Evolutionary conservation across 108 stramenopile species (phyloP).

Genomic region (Nitzschia inconspicua): DNA sequence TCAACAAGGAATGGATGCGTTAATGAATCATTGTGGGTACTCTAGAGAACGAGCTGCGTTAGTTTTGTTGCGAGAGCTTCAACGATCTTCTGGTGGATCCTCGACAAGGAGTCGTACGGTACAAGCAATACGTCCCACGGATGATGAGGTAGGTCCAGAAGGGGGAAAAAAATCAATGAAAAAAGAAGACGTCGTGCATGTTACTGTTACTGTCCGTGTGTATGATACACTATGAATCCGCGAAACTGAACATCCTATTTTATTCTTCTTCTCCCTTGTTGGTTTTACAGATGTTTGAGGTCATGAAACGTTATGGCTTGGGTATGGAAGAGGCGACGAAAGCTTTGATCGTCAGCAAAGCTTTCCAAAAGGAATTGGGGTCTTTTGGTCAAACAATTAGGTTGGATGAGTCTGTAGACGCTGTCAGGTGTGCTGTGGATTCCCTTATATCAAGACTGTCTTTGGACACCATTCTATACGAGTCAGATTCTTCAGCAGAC

Average conservation of each 20-base stretch:
- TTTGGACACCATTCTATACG: constrained; percentile 18
- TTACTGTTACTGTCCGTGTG: too few relatives aligned
- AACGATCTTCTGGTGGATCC: constrained; percentile 17
- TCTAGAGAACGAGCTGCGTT: constrained; percentile 50
- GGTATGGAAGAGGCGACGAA: constrained; percentile 60
- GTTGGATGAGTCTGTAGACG: constrained; percentile 20
- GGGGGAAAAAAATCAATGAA: too few relatives aligned
- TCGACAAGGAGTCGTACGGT: neutral
- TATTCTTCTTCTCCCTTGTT: neutral
- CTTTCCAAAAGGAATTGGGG: constrained; percentile 33
- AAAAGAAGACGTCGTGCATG: too few relatives aligned
- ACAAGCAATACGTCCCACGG: constrained; percentile 20
- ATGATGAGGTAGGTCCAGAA: constrained; percentile 50
- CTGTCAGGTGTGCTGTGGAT: too few relatives aligned
- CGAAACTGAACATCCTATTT: neutral
- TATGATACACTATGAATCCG: too few relatives aligned
- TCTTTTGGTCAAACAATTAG: constrained; percentile 9
- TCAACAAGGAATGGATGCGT: constrained; percentile 35
- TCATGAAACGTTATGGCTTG: constrained; percentile 43
- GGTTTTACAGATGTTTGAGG: constrained; percentile 51
- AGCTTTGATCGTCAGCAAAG: constrained; percentile 49
- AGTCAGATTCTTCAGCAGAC: too few relatives aligned
- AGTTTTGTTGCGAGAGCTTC: constrained; percentile 42
- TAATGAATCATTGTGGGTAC: constrained; percentile 45
- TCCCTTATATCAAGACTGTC: constrained; percentile 41